Base-by-base conservation (phyloP, 148 eudicot species). In the Chenopodium formosanum region DNA sequence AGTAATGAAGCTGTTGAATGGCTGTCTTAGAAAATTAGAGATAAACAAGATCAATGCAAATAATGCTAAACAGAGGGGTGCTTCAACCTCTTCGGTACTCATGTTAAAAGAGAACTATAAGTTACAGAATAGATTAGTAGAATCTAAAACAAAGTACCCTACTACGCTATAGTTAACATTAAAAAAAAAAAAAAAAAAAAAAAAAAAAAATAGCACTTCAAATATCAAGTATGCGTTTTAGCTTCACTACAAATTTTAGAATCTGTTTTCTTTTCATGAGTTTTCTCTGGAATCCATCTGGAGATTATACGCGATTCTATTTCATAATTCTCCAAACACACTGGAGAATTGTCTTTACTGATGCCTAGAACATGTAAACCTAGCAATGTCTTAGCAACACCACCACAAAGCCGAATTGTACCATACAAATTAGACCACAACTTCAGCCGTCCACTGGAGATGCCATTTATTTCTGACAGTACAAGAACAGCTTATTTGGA, bases 401-500 rank as follows among this genome's bases (percentile, higher is more conserved):
- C 89, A 11, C 97, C 97, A 79, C 92, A 92, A 73, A 95, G 91
- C 46, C 96, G 87, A 72, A 92, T 82, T 0, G 89, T 89, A 85
- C 94, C 91, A 34, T 93, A 91, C 75, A 89, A 65, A 89, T 93
- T 92, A 46, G 94, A 89, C 98, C 98, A 95, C 25, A 88, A 86
- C 76, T 80, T 90, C 80, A 93, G 82, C 40, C 91, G 85, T 70
- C 79, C 89, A 52, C 74, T 83, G 4, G 76, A 82, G 50, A 65
- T 46, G 9, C 44, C 86, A 27, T 82, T 82, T 22, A 74, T 85
- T 66, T 82, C 87, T 6, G 92, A 86, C 32, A 88, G 79, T 19
- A 91, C 92, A 83, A 92, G 81, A 81, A 95, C 92, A 0, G 93
- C 91, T 82, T 90, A 95, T 62, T 95, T 97, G 23, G 97, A 89